Evolutionary conservation across 1,284 basidiomycete genomes (phyloP).

Genomic region (Melampsora larici-populina): DNA sequence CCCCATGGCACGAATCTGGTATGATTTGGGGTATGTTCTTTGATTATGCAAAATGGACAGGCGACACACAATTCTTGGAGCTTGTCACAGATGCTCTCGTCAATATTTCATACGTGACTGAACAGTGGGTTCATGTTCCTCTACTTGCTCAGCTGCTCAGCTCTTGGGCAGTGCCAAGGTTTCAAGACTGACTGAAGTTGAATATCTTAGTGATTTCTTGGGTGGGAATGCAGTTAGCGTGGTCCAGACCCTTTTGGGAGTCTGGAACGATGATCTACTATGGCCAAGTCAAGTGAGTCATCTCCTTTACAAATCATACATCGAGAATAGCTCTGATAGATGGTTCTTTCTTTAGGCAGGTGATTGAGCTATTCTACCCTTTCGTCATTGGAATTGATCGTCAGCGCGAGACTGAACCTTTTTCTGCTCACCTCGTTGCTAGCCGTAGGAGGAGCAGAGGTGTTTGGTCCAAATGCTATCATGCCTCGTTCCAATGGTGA

Average conservation of each 20-base stretch:
- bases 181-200: background rate
- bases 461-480: slow-evolving; percentile 18
- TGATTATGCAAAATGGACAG: slow-evolving; percentile 35
- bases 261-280: slow-evolving; percentile 42
- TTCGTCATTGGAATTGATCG: background rate
- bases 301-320: background rate
- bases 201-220: slow-evolving; percentile 28
- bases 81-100: slow-evolving; percentile 15
- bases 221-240: slow-evolving; percentile 5
- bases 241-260: slow-evolving; percentile 7
- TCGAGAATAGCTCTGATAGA: background rate
- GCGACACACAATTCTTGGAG: slow-evolving; percentile 22
- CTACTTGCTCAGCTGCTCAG: background rate
- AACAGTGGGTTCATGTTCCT: slow-evolving; percentile 12
- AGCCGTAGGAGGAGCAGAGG: slow-evolving; percentile 25
- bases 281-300: slow-evolving; percentile 31
- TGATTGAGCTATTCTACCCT: background rate
- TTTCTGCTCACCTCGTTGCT: background rate
- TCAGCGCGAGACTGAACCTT: background rate
- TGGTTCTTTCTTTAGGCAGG: slow-evolving; percentile 9
- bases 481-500: slow-evolving; percentile 11
- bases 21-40: slow-evolving; percentile 35
- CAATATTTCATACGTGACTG: slow-evolving; percentile 12
- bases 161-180: background rate
- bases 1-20: slow-evolving; percentile 41